Conservation (phyloP, 768 basidiomycete species). For the Lactifluus subvellereus region DNA sequence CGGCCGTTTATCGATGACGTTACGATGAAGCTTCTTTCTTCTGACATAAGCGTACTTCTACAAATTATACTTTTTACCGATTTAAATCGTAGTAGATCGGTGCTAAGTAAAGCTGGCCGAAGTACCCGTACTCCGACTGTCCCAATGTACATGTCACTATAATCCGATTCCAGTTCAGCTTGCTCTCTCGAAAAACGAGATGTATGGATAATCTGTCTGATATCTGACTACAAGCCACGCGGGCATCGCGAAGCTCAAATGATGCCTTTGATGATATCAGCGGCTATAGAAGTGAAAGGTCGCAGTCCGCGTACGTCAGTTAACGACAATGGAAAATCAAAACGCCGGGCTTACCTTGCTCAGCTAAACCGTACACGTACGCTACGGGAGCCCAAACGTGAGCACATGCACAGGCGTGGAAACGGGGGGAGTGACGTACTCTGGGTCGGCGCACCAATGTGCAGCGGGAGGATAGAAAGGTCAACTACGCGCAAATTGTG, state of each 20-base stretch:
- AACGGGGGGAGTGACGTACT: conserved; percentile 27
- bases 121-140: too few species aligned
- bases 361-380: conserved; percentile 37
- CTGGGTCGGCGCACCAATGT: conserved; percentile 44
- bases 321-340: neutral
- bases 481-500: conserved; percentile 51
- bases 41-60: too few species aligned
- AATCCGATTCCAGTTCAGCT: too few species aligned
- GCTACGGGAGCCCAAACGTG: conserved; percentile 27
- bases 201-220: too few species aligned
- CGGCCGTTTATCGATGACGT: too few species aligned
- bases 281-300: conserved; percentile 18
- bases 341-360: conserved; percentile 36
- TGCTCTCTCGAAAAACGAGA: too few species aligned
- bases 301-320: neutral
- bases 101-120: too few species aligned
- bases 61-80: too few species aligned
- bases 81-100: too few species aligned
- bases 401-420: neutral
- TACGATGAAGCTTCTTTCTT: too few species aligned
- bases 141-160: too few species aligned
- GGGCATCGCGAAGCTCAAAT: neutral
- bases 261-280: conserved; percentile 30
- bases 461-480: conserved; percentile 48
- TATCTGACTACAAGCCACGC: neutral